These are phyloP conservation scores for Globisporangium ultimum DNA, from an alignment of 352 stramenopile genomes.

Conservation along the genomic window DNA sequence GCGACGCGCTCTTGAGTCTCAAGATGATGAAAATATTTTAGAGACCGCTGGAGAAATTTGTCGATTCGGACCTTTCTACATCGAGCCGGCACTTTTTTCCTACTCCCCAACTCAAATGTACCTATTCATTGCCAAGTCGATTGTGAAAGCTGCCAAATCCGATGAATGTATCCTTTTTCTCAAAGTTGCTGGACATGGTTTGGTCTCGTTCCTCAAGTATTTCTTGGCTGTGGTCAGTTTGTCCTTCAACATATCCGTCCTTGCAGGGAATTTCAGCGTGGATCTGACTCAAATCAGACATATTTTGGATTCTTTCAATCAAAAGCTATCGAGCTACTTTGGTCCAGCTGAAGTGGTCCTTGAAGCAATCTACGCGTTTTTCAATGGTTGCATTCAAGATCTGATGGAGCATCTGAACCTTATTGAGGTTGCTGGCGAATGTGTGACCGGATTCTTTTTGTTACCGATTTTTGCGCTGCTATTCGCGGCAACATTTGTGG, in stretches of 20 bases:
- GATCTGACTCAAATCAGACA: conserved; percentile 6
- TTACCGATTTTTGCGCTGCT: conserved; percentile 25
- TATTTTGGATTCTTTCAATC: conserved; percentile 22
- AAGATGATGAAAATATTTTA: not conserved
- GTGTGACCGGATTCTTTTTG: conserved; percentile 38
- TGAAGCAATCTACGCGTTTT: conserved; percentile 28
- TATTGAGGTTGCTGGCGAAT: conserved; percentile 27
- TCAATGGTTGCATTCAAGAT: conserved; percentile 27
- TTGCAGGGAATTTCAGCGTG: conserved; percentile 34
- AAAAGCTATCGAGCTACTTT: conserved; percentile 20
- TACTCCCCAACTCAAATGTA: conserved; percentile 22
- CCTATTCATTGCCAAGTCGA: conserved; percentile 10
- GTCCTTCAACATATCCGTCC: conserved; percentile 59
- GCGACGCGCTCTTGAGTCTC: conserved; percentile 14
- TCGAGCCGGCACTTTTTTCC: conserved; percentile 24
- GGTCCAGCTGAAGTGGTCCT: conserved; percentile 23
- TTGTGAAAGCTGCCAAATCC: conserved; percentile 18
- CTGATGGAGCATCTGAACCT: conserved; percentile 31
- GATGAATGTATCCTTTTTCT: conserved; percentile 25
- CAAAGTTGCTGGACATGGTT: conserved; percentile 21
- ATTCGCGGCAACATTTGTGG: conserved; percentile 36
- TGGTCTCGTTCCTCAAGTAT: conserved; percentile 39
- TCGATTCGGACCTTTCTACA: conserved; percentile 46
- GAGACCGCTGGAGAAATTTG: conserved; percentile 37
- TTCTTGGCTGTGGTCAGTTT: conserved; percentile 49